Percentiles rank a stretch among this genome's conserved stretches.
Evolutionary conservation across 2,329 filamentous ascomycete species (phyloP).

Genomic region (Epichloe typhina): DNA sequence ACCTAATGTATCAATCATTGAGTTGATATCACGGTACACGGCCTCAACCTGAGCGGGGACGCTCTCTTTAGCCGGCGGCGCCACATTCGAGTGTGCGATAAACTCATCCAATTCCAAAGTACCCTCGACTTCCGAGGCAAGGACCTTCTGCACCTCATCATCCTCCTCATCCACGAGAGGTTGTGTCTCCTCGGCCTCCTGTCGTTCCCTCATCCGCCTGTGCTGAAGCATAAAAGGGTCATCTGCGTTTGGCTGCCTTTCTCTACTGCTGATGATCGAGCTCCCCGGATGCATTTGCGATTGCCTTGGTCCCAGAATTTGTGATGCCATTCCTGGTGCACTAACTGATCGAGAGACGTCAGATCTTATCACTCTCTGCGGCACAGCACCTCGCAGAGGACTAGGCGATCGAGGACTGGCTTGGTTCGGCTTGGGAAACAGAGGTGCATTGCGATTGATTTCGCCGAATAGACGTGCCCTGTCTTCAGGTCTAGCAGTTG

Average conservation of each 20-base stretch:
- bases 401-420: constrained; percentile 61
- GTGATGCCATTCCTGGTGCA: constrained; percentile 44
- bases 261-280: constrained; percentile 27
- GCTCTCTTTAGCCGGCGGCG: constrained; percentile 39
- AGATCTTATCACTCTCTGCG: constrained; percentile 32
- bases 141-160: constrained; percentile 49
- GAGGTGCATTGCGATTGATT: constrained; percentile 33
- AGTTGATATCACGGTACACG: constrained; percentile 70
- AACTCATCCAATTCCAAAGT: constrained; percentile 54
- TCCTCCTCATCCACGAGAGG: constrained; percentile 56
- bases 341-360: constrained; percentile 45
- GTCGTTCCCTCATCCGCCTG: constrained; percentile 37
- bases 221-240: constrained; percentile 38
- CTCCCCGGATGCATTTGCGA: constrained; percentile 23
- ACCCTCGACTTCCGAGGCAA: constrained; percentile 48
- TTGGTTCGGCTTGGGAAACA: constrained; percentile 40
- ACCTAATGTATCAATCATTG: constrained; percentile 88
- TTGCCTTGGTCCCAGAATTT: constrained; percentile 32
- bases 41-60: constrained; percentile 51
- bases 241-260: constrained; percentile 20
- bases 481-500: constrained; percentile 19
- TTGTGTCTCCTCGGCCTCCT: constrained; percentile 43
- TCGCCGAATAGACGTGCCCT: constrained; percentile 40
- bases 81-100: constrained; percentile 45
- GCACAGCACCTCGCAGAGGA: constrained; percentile 48